phyloP scores from a whole-genome alignment of 2,329 filamentous ascomycete species.

The Penicillium sp. region DNA sequence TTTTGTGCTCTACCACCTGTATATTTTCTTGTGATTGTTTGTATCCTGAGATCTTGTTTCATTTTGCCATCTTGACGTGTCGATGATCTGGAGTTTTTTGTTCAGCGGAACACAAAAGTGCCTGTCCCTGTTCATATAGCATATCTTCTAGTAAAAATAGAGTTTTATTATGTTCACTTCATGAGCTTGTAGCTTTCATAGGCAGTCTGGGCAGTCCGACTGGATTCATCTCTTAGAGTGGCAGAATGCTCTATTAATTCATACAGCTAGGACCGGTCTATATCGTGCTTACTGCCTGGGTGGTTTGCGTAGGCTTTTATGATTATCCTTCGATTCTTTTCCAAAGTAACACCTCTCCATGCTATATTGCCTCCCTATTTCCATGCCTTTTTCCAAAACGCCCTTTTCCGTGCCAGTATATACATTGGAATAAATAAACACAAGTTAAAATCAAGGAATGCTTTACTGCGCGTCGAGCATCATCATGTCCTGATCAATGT shows the following conservation, averaged over 20 bases:
- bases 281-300: background rate
- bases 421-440: slow-evolving; percentile 6
- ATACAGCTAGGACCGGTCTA: background rate
- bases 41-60: slow-evolving; percentile 14
- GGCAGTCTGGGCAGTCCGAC: background rate
- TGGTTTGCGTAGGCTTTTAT: background rate
- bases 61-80: slow-evolving; percentile 29
- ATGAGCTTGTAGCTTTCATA: background rate
- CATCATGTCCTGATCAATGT: slow-evolving; percentile 43
- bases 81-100: slow-evolving; percentile 37
- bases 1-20: slow-evolving; percentile 22
- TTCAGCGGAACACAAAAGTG: slow-evolving; percentile 36
- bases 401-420: slow-evolving; percentile 8
- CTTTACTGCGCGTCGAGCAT: slow-evolving; percentile 37
- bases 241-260: background rate
- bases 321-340: background rate
- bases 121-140: slow-evolving; percentile 30
- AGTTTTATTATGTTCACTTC: slow-evolving; percentile 9
- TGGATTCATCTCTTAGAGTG: no score
- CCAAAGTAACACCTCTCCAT: slow-evolving; percentile 23
- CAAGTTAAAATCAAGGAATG: slow-evolving; percentile 3
- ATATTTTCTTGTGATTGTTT: slow-evolving; percentile 23
- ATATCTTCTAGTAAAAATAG: slow-evolving; percentile 26
- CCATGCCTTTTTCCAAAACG: slow-evolving; percentile 17
- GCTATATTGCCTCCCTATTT: slow-evolving; percentile 11